A percentile compares a stretch with the other conserved stretches of the same genome.
These are phyloP conservation scores for Pachyrhizus erosus DNA, from an alignment of 306 rosid species.

Conservation along the genomic window DNA sequence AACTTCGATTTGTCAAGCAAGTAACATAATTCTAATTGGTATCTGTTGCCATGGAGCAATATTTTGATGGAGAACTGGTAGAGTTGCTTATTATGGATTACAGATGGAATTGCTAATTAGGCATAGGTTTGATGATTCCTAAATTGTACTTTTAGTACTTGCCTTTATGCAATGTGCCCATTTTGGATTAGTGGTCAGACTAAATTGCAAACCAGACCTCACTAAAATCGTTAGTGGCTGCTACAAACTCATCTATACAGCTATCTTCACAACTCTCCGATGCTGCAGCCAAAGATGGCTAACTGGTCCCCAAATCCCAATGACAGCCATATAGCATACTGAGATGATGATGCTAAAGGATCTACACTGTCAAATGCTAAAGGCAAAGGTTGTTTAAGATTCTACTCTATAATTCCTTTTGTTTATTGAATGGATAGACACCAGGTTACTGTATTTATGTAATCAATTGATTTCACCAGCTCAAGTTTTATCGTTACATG, in stretches of 20 bases:
- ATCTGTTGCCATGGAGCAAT: conserved; percentile 2
- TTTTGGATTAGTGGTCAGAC: not conserved
- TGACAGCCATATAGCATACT: not conserved
- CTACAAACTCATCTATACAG: not conserved
- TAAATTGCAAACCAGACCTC: not conserved
- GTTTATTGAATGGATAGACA: not conserved
- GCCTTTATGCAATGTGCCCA: not conserved
- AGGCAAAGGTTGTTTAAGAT: conserved; percentile 23
- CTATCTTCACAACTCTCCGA: not conserved
- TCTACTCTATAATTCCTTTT: conserved; percentile 17
- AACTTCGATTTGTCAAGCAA: conserved; percentile 1
- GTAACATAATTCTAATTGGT: not conserved
- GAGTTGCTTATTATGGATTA: not conserved
- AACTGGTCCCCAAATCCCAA: not conserved
- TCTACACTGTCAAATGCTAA: not conserved
- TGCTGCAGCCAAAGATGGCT: not conserved
- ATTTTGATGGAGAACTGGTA: not conserved
- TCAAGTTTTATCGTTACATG: conserved; percentile 6
- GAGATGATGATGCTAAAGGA: not conserved
- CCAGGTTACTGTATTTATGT: not conserved
- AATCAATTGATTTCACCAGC: not conserved
- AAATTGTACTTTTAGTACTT: not conserved
- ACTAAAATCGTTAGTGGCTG: not conserved
- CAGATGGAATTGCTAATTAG: not conserved
- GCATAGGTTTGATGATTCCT: not conserved